phyloP scores from a whole-genome alignment of 2,329 filamentous ascomycete genomes.

The Penicillium rolfsii region DNA sequence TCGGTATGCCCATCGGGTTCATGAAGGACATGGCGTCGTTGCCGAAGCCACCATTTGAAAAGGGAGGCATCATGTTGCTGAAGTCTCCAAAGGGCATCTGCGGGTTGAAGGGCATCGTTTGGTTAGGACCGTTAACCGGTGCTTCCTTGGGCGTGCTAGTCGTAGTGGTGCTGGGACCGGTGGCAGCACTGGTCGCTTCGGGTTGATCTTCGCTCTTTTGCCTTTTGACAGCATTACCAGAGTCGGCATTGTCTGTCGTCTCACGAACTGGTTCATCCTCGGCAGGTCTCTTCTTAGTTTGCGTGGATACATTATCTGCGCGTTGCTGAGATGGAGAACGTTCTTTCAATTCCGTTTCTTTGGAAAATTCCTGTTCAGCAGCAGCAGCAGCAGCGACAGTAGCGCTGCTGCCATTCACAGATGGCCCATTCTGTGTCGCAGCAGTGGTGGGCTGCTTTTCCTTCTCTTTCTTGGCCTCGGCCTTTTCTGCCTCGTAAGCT shows the following conservation, averaged over 20 bases:
- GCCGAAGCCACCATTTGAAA: conserved; percentile 40
- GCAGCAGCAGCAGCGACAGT: neutral
- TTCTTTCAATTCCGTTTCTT: conserved; percentile 22
- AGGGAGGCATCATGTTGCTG: conserved; percentile 39
- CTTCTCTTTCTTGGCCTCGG: conserved; percentile 49
- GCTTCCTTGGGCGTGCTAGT: conserved; percentile 22
- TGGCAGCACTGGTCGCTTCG: conserved; percentile 15
- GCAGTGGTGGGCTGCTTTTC: conserved; percentile 37
- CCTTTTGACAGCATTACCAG: conserved; percentile 45
- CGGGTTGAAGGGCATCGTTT: conserved; percentile 36
- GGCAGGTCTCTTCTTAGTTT: conserved; percentile 78
- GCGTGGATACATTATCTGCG: conserved; percentile 38
- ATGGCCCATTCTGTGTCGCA: conserved; percentile 30
- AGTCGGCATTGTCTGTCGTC: conserved; percentile 52
- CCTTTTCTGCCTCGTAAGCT: conserved; percentile 65
- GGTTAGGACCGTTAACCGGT: conserved; percentile 17
- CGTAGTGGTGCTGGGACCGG: neutral
- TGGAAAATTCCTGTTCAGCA: conserved; percentile 17
- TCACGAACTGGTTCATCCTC: conserved; percentile 65
- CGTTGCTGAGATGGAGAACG: conserved; percentile 38
- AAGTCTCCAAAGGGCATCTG: conserved; percentile 42
- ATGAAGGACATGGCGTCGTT: conserved; percentile 40
- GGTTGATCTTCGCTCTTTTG: conserved; percentile 44
- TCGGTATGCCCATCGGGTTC: conserved; percentile 46
- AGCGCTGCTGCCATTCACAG: conserved; percentile 18